Conservation (phyloP, 2,329 filamentous ascomycete species). For the Colletotrichum falcatum region DNA sequence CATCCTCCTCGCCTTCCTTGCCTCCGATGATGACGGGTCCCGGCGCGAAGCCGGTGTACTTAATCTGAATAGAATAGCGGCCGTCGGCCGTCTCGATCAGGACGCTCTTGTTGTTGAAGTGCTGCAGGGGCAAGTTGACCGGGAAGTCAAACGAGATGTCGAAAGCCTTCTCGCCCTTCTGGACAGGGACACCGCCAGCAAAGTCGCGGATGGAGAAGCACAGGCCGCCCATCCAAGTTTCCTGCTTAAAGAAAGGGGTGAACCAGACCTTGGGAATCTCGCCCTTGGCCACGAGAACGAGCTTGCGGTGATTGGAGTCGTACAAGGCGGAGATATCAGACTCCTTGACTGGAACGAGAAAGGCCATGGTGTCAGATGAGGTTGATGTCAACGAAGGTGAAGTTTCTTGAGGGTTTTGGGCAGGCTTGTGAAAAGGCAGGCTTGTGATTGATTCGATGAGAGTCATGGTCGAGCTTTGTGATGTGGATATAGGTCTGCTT, state of each 20-base stretch:
- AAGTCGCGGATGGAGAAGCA: neutral
- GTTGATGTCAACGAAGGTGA: slow-evolving; percentile 4
- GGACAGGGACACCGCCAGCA: neutral
- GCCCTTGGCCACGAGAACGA: slow-evolving; percentile 7
- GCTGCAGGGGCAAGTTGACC: neutral
- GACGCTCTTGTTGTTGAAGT: neutral
- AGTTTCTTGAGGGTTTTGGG: slow-evolving; percentile 7
- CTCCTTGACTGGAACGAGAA: neutral
- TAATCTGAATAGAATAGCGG: neutral
- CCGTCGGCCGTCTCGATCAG: neutral
- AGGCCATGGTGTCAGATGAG: slow-evolving; percentile 18
- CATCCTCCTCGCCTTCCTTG: neutral
- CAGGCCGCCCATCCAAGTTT: neutral
- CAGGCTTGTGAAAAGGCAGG: neutral
- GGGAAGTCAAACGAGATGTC: neutral
- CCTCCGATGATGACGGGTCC: neutral
- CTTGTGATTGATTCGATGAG: neutral
- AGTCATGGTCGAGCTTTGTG: neutral
- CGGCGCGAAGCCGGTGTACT: neutral
- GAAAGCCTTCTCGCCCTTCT: neutral
- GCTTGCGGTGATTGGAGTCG: neutral
- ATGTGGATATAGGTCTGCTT: slow-evolving; percentile 7
- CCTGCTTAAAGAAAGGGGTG: neutral
- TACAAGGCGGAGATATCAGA: slow-evolving; percentile 2
- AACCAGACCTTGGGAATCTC: neutral